Percentiles rank a stretch among this genome's conserved stretches.
phyloP scores from a whole-genome alignment of 2,329 filamentous ascomycete genomes.

The Xylaria multiplex region DNA sequence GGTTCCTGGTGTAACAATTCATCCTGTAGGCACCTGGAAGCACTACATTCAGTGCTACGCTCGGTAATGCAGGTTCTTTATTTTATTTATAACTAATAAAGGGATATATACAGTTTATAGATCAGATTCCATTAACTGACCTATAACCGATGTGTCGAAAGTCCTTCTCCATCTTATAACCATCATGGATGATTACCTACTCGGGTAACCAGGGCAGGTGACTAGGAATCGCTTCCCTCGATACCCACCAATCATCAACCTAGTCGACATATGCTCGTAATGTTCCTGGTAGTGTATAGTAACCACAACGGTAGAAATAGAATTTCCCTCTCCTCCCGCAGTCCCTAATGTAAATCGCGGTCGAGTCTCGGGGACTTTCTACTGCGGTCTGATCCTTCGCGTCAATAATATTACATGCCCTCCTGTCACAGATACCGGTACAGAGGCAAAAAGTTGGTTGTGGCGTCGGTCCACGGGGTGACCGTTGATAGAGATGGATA shows the following conservation, averaged over 20 bases:
- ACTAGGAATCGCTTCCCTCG: neutral
- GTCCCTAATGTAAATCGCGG: slow-evolving; percentile 9
- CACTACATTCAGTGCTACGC: neutral
- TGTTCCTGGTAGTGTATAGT: neutral
- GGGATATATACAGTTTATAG: neutral
- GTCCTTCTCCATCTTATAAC: neutral
- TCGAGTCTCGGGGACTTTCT: slow-evolving; percentile 23
- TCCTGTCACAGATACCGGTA: slow-evolving; percentile 15
- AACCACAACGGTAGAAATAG: neutral
- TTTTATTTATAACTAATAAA: neutral
- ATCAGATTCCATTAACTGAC: neutral
- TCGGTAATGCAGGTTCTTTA: neutral
- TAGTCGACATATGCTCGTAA: neutral
- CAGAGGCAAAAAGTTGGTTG: slow-evolving; percentile 7
- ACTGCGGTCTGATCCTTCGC: slow-evolving; percentile 18
- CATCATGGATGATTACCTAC: slow-evolving; percentile 10
- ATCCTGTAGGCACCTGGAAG: too few relatives aligned
- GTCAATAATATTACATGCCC: slow-evolving; percentile 13
- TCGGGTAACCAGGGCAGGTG: neutral
- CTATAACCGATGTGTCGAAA: neutral
- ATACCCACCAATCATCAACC: neutral
- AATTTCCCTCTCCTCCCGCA: neutral
- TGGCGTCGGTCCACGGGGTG: slow-evolving; percentile 21
- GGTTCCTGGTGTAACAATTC: too few relatives aligned
- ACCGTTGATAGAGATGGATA: slow-evolving; percentile 11